Conservation (phyloP, 2,329 filamentous ascomycete species). For the Phyllosticta ampelicida region DNA sequence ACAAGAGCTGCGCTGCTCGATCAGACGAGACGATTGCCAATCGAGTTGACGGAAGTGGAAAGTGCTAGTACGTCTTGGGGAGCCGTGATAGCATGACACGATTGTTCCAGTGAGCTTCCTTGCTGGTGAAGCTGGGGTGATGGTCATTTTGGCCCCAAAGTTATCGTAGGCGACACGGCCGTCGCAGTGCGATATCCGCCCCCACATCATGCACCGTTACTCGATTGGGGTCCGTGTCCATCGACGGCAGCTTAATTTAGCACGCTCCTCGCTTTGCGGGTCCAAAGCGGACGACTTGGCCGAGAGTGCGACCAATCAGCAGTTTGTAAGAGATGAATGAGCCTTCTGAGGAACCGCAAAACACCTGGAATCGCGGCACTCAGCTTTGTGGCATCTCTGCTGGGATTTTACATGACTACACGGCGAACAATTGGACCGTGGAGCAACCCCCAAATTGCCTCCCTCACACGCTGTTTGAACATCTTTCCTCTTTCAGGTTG, state of each 20-base stretch:
- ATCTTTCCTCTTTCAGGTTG: neutral
- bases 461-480: neutral
- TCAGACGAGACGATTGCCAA: neutral
- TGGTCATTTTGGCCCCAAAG: neutral
- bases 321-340: neutral
- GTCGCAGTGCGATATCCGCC: neutral
- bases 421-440: neutral
- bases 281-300: neutral
- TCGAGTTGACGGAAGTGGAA: neutral
- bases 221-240: neutral
- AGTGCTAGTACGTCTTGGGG: neutral
- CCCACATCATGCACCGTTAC: neutral
- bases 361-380: neutral
- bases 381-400: neutral
- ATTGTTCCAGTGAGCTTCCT: neutral
- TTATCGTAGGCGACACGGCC: neutral
- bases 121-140: neutral
- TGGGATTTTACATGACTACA: neutral
- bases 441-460: neutral
- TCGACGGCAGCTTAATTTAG: neutral
- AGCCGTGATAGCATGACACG: neutral
- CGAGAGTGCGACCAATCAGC: neutral
- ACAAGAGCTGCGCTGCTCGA: neutral
- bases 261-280: neutral
- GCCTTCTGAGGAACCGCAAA: neutral